Evolutionary conservation across 441 rosid species (phyloP).

Genomic region (Populus tomentosa): DNA sequence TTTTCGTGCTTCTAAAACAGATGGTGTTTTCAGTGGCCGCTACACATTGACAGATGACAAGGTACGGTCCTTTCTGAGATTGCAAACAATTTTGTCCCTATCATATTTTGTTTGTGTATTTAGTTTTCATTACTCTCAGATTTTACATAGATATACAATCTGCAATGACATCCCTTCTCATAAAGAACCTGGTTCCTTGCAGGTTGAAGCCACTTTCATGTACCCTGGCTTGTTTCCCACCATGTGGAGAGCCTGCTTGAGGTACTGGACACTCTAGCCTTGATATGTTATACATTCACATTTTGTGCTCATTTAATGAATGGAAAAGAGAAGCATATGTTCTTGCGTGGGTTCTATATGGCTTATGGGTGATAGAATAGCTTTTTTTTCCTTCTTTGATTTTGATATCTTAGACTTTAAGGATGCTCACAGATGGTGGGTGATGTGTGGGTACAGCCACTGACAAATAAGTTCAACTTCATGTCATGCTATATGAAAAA

Average conservation of each 20-base stretch:
- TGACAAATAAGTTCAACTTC: not conserved
- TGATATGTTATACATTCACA: not conserved
- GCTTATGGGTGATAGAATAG: not conserved
- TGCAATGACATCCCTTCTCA: not conserved
- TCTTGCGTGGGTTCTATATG: not conserved
- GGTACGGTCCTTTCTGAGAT: slow-evolving; percentile 34
- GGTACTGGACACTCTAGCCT: slow-evolving; percentile 36
- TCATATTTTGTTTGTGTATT: not conserved
- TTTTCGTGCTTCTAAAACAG: slow-evolving; percentile 56
- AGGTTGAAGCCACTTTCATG: slow-evolving; percentile 87
- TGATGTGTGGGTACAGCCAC: no score
- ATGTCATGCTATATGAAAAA: not conserved
- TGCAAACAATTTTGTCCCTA: not conserved
- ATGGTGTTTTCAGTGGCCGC: slow-evolving; percentile 56
- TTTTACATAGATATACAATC: slow-evolving; percentile 4
- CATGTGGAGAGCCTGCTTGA: slow-evolving; percentile 68
- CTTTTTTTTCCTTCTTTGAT: not conserved
- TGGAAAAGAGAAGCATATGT: not conserved
- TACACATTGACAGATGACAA: slow-evolving; percentile 73
- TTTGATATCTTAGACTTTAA: not conserved
- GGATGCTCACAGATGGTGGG: not conserved
- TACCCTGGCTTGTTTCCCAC: slow-evolving; percentile 83
- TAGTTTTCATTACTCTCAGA: slow-evolving; percentile 1
- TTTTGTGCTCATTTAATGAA: not conserved
- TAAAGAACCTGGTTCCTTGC: slow-evolving; percentile 11